Conservation (phyloP, 345 rosid genomes). For the Citrus sp. region DNA sequence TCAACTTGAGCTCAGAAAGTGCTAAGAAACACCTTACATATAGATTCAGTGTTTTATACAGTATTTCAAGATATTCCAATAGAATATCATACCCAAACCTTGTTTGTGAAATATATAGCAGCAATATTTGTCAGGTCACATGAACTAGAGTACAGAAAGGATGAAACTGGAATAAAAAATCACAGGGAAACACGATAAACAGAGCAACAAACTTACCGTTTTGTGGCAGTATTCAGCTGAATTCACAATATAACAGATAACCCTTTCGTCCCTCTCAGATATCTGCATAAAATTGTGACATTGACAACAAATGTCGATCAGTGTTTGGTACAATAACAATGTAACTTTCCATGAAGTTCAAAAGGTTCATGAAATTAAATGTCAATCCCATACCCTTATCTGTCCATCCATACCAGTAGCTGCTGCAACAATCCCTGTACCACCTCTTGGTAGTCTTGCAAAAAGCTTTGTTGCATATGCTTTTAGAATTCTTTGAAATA, state of each 20-base stretch:
- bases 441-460: constrained; percentile 89
- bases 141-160: background rate
- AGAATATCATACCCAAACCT: background rate
- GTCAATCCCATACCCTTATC: constrained; percentile 60
- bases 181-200: background rate
- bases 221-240: constrained; percentile 94
- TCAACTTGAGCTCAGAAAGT: background rate
- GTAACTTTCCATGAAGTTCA: background rate
- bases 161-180: background rate
- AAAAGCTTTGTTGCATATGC: constrained; percentile 88
- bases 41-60: background rate
- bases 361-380: background rate
- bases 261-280: constrained; percentile 88
- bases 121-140: background rate
- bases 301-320: constrained; percentile 16
- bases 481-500: constrained; percentile 88
- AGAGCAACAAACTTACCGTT: constrained; percentile 67
- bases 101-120: background rate
- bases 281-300: constrained; percentile 45
- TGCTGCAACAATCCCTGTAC: constrained; percentile 94
- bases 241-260: constrained; percentile 92
- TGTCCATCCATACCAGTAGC: constrained; percentile 98
- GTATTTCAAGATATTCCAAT: background rate
- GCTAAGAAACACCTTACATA: background rate
- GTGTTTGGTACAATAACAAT: constrained; percentile 3